Evolutionary conservation across 331 rosid species (phyloP).

Genomic region (Malus hybrid): DNA sequence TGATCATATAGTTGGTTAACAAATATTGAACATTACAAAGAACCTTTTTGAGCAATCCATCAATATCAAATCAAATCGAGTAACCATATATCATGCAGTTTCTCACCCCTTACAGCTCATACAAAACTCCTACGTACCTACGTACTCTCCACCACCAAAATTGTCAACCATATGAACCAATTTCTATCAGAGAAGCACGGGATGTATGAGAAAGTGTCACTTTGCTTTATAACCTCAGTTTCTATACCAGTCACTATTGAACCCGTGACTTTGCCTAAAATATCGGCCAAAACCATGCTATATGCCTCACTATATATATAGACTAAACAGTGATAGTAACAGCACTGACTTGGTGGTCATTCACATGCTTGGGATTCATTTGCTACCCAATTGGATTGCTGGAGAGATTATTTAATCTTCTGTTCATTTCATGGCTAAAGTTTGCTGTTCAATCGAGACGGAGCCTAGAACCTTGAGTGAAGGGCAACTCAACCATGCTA

Average conservation of each 20-base stretch:
- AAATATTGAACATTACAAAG: not conserved
- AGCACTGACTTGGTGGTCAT: not conserved
- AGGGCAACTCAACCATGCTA: conserved; percentile 50
- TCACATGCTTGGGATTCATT: conserved; percentile 13
- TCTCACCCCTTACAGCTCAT: conserved; percentile 8
- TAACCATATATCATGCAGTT: not conserved
- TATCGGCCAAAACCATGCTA: not conserved
- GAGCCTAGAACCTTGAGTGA: conserved; percentile 63
- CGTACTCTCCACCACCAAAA: not conserved
- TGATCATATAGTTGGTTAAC: not conserved
- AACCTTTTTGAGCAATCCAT: not conserved
- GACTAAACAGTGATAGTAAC: not conserved
- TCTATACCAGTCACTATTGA: not conserved
- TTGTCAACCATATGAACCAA: not conserved
- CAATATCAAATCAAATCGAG: not conserved
- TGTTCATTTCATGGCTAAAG: conserved; percentile 27
- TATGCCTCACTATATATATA: not conserved
- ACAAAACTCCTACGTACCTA: not conserved
- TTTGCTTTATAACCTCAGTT: not conserved
- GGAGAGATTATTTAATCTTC: not conserved
- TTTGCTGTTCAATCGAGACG: conserved; percentile 46
- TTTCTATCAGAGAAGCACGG: not conserved
- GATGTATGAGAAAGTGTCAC: not conserved
- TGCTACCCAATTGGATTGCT: conserved; percentile 9
- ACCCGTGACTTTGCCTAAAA: not conserved